Evolutionary conservation across 495 filamentous ascomycete genomes (phyloP).

Genomic region (Astrothelium subdiscretum): DNA sequence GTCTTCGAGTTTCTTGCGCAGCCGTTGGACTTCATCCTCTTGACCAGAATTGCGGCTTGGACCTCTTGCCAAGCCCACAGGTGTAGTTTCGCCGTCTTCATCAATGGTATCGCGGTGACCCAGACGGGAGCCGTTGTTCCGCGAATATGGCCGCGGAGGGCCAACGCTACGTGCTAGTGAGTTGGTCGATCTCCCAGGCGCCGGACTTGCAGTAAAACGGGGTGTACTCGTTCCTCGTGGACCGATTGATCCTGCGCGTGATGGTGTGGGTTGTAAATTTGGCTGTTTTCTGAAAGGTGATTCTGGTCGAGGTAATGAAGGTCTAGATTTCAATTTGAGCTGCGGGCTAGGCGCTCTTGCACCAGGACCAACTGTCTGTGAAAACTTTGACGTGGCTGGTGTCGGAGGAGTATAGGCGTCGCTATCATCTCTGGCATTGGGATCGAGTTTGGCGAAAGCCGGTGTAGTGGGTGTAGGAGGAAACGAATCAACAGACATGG

Average conservation of each 20-base stretch:
- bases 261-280: slow-evolving; percentile 41
- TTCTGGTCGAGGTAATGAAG: slow-evolving; percentile 76
- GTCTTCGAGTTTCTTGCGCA: slow-evolving; percentile 63
- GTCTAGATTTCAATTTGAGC: slow-evolving; percentile 56
- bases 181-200: slow-evolving; percentile 22
- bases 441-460: slow-evolving; percentile 42
- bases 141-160: slow-evolving; percentile 27
- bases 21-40: slow-evolving; percentile 54
- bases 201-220: slow-evolving; percentile 53
- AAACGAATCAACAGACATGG: slow-evolving; percentile 44
- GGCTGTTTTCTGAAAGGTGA: slow-evolving; percentile 58
- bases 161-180: background rate
- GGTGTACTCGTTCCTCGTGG: slow-evolving; percentile 30
- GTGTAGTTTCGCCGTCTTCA: slow-evolving; percentile 42
- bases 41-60: slow-evolving; percentile 3
- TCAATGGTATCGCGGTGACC: slow-evolving; percentile 24
- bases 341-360: slow-evolving; percentile 53
- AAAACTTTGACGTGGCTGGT: slow-evolving; percentile 55
- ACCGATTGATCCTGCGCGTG: slow-evolving; percentile 38
- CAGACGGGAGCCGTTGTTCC: slow-evolving; percentile 26
- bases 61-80: slow-evolving; percentile 39
- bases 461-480: slow-evolving; percentile 58
- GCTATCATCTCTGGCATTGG: slow-evolving; percentile 19
- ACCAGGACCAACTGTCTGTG: slow-evolving; percentile 75
- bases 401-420: slow-evolving; percentile 53